Base-by-base conservation (phyloP, 2,329 filamentous ascomycete genomes). In the Botrytis deweyae region DNA sequence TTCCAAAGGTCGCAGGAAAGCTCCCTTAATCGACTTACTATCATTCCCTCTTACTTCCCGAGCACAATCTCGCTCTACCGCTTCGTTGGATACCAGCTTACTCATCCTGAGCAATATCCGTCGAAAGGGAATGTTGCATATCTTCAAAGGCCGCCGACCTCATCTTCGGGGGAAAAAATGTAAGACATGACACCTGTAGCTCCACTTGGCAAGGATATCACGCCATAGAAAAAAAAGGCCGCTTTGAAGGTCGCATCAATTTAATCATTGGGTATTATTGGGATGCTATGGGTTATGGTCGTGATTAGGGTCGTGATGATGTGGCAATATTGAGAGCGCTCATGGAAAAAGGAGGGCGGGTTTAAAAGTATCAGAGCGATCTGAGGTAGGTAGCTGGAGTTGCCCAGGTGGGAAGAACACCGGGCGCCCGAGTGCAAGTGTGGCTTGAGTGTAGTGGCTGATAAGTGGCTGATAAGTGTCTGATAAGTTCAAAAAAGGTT, bases 171-270 rank as follows among this genome's bases (percentile, higher is more conserved):
- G 20, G 42, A 33, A 42, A 6, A 42, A 3, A 18, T 18, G 49
- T 68, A 25, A 58, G 36, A n/a, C 55, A 58, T 58, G 25, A 44
- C 49, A 58, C 49, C 66, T 33, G 55, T 58, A 22, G 38, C 40
- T 33, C 36, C 66, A 69, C n/a, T 20, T 6, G 18, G 40, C 9
- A 42, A n/a, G 49, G 66, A 42, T 33, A 68, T 62, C 40, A 25
- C 33, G 36, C 20, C 7, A 33, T 36, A 46, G 44, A n/a, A 38
- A 49, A 59, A 18, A 25, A 20, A 55, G 49, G 66, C 33, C 66
- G 6, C 38, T 33, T 69, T 20, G 36, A 18, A 29, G 66, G 66
- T 69, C 66, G n/a, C 49, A n/a, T 58, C n/a, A 69, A 69, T 69
- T 33, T 42, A 20, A 69, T 33, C 18, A 33, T 44, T 22, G 49